Percentiles rank a stretch among this genome's conserved stretches.
phyloP scores from a whole-genome alignment of 345 rosid species.

The Gossypium herbaceum region DNA sequence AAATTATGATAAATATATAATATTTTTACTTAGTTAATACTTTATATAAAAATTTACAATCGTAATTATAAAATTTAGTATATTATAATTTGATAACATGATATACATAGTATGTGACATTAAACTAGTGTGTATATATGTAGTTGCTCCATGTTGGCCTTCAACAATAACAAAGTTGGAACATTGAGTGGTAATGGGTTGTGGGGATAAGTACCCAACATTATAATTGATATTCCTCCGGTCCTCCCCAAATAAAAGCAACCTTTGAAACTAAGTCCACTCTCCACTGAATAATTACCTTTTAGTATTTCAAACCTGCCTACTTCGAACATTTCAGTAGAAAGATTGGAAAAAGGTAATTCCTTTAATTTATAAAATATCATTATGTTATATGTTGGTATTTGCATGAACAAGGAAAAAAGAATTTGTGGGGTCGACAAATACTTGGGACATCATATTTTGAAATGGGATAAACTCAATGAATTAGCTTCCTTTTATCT shows the following conservation, averaged over 20 bases:
- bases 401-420: background rate
- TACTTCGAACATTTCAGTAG: conserved; percentile 1
- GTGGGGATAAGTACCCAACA: no score
- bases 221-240: no score
- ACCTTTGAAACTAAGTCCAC: conserved; percentile 20
- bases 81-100: no score
- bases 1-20: no score
- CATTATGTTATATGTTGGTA: background rate
- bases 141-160: no score
- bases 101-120: no score
- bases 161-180: no score
- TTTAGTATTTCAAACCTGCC: background rate
- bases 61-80: no score
- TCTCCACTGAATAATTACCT: background rate
- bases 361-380: background rate
- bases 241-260: background rate
- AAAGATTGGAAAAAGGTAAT: background rate
- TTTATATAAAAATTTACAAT: no score
- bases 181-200: no score
- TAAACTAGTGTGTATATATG: no score
- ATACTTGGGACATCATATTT: background rate
- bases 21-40: no score
- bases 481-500: conserved; percentile 4
- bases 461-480: background rate
- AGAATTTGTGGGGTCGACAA: conserved; percentile 11